Conservation (phyloP, 495 filamentous ascomycete genomes). For the Tuber microsphaerosporum region DNA sequence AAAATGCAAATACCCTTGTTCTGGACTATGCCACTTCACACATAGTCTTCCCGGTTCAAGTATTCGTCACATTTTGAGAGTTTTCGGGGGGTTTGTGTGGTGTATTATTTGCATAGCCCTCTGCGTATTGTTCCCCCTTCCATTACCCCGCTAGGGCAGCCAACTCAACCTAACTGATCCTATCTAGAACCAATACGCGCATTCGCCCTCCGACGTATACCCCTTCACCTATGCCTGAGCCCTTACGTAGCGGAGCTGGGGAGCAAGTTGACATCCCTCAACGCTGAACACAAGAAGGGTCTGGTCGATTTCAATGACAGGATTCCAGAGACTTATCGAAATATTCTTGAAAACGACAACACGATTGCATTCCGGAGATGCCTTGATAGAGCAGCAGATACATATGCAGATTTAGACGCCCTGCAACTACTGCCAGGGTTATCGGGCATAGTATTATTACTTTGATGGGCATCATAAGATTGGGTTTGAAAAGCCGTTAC, state of each 20-base stretch:
- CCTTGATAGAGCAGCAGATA: not conserved
- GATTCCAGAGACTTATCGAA: not conserved
- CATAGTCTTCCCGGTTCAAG: too few relatives aligned
- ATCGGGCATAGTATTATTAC: not conserved
- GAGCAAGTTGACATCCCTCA: not conserved
- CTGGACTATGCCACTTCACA: too few relatives aligned
- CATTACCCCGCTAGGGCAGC: too few relatives aligned
- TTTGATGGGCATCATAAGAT: not conserved
- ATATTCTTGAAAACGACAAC: not conserved
- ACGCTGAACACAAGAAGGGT: not conserved
- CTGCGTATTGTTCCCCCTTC: too few relatives aligned
- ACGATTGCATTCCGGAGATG: not conserved
- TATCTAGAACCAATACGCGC: too few relatives aligned
- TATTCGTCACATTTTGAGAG: too few relatives aligned
- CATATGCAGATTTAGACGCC: not conserved
- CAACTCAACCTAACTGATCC: too few relatives aligned
- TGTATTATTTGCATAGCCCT: too few relatives aligned
- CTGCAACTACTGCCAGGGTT: not conserved
- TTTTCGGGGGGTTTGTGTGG: too few relatives aligned
- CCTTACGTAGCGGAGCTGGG: not conserved
- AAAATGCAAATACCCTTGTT: too few relatives aligned
- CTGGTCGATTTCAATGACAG: not conserved
- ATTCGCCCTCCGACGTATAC: not conserved
- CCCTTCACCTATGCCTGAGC: not conserved
- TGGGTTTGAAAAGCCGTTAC: not conserved